A percentile compares a stretch with the other conserved stretches of the same genome.
Evolutionary conservation across 345 rosid species (phyloP).

Genomic region (Linum trigynum): DNA sequence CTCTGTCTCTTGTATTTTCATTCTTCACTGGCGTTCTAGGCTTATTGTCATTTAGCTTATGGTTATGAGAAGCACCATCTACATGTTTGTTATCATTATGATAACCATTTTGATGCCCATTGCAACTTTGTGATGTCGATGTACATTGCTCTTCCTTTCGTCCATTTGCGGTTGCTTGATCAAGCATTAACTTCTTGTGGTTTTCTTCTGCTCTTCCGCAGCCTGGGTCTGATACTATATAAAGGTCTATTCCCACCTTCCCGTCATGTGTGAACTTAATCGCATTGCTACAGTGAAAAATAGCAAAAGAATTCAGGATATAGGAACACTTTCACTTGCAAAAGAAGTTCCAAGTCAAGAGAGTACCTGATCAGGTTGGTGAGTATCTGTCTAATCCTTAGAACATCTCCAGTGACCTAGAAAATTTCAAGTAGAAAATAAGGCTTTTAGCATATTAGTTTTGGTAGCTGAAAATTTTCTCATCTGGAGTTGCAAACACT

Average conservation of each 20-base stretch:
- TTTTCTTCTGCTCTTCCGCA: conserved; percentile 28
- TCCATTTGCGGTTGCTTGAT: conserved; percentile 20
- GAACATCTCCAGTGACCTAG: conserved; percentile 88
- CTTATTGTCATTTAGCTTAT: conserved; percentile 15
- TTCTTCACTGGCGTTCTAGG: conserved; percentile 19
- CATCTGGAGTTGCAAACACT: neutral
- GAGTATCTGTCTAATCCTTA: conserved; percentile 89
- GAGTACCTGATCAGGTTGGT: conserved; percentile 86
- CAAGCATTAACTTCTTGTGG: conserved; percentile 21
- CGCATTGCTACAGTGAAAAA: conserved; percentile 55
- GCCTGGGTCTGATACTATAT: conserved; percentile 59
- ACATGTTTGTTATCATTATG: conserved; percentile 6
- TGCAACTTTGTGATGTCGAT: conserved; percentile 18
- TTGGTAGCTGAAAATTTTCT: neutral
- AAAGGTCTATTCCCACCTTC: conserved; percentile 70
- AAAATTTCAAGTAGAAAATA: neutral
- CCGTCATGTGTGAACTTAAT: conserved; percentile 95
- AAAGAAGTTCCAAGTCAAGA: neutral
- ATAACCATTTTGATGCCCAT: conserved; percentile 18
- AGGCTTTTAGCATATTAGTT: neutral
- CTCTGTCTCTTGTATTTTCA: conserved; percentile 19
- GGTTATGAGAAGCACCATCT: conserved; percentile 16
- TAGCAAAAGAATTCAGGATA: neutral
- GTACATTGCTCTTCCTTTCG: conserved; percentile 25
- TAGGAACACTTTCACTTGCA: neutral